Evolutionary conservation across 805 yeast genomes (phyloP), one percentile per base, ranked within the genome.

Genomic region (Blastobotrys terrestris): DNA sequence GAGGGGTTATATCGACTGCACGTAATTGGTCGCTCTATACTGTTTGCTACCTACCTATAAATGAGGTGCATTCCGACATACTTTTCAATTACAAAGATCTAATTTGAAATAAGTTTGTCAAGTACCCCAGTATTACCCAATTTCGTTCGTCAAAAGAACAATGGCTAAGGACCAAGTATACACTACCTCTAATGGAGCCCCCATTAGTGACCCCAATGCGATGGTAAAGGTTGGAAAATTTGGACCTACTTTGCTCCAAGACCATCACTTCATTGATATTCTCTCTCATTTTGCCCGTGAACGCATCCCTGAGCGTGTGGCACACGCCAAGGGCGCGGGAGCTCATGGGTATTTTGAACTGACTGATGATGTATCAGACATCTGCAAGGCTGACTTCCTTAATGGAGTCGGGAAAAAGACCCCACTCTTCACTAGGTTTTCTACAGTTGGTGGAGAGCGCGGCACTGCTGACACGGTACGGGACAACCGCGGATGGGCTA

Each of bases 361-460:
- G 60, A 79, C 85, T 20, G 83, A 81, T 63, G 78, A 80, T 35
- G 68, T 80, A 51, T 66, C 75, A 8, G 85, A 81, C 59, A 61
- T 81, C 51, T 73, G 79, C 18, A 48, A 57, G 26, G 67, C 74
- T 31, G 65, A 63, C 46, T 86, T 89, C 72, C 78, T 89, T 60
- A 21, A 11, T 20, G 78, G 79, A 58, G 76, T 85, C 52, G 97
- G 97, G 60, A 87, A 87, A 73, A 85, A 81, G 71, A 87, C 95
- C 39, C 80, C 78, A 66, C 77, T 83, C 55, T 68, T 80, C 52
- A 66, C 74, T 42, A 74, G 86, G 54, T 80, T 81, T 69, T 79
- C 84, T 49, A 81, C 87, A 18, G 88, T 83, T 39, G 87, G 85
- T 55, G 87, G 87, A 49, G 87, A 83, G 67, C 70, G 69, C 60